Evolutionary conservation across 2,329 filamentous ascomycete species (phyloP), one percentile per base, ranked within the genome.

Genomic region (Aspergillus cejpii): DNA sequence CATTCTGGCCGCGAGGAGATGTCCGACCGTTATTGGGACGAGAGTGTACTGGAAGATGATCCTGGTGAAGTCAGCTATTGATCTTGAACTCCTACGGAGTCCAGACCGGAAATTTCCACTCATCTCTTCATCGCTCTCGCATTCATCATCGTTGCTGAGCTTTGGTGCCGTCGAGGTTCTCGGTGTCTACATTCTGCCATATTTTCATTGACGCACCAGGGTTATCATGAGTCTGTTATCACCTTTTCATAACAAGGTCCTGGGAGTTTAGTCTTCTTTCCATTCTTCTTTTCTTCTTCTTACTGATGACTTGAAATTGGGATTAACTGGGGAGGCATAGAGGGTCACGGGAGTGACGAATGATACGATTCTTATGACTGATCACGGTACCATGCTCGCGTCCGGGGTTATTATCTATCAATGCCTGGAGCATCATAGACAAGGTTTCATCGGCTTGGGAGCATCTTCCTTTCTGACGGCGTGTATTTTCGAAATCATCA

Each of bases 21-120:
- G 3, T 59, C 59, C 4, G 61, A 65, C 44, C 61, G 62, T 17
- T 67, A 58, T 36, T 70, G 66, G 65, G 65, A 69, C 42, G 68
- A 71, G 26, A 62, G 48, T n/a, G 62, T 69, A 23, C 60, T 70
- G 48, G 69, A 73, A 37, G 65, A 60, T 45, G 69, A 72, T 41
- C 58, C 62, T 7, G 69, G 69, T 8, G 66, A 71, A 55, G 67
- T 71, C 48, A 72, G 69, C 54, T 63, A 67, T 52, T 70, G 23
- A 37, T 46, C 23, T 14, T 8, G 7, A 31, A 23, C 34, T 17
- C 24, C 26, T 24, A 39, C 33, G 0, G 7, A 4, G n/a, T 23
- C n/a, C 17, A 54, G 41, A 31, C 29, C 28, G 41, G 37, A 39
- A 40, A 41, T 41, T 44, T 41, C 28, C 42, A 26, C 15, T 45